These are phyloP conservation scores for Cenchrus purpureus DNA, from an alignment of 176 grass and related monocot genomes.

Conservation along the genomic window DNA sequence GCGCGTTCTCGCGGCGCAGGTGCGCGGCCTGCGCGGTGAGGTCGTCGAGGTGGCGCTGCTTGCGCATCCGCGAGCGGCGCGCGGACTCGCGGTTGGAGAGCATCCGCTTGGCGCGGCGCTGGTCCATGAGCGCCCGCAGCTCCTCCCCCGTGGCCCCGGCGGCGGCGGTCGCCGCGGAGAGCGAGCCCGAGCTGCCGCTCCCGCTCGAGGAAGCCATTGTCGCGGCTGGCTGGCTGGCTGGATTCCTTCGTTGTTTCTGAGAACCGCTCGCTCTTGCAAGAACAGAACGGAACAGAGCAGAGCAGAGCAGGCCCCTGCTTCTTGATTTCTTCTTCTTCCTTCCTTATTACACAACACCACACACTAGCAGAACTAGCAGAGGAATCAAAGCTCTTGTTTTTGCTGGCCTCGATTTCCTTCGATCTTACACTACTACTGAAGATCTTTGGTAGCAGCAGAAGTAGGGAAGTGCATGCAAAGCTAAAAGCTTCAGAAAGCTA, in stretches of 20 bases:
- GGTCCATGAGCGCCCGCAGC: constrained; percentile 67
- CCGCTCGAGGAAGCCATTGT: constrained; percentile 89
- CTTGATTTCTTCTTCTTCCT: constrained; percentile 22
- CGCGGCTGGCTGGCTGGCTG: not conserved
- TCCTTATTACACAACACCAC: not conserved
- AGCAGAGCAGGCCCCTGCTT: not conserved
- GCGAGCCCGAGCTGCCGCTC: constrained; percentile 53
- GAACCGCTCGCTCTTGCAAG: constrained; percentile 35
- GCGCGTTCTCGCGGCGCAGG: constrained; percentile 75
- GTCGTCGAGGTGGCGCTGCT: constrained; percentile 92
- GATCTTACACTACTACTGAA: not conserved
- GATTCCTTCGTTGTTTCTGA: constrained; percentile 2
- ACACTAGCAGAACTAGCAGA: not conserved
- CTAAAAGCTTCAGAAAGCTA: constrained; percentile 29
- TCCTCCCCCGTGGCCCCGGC: constrained; percentile 57
- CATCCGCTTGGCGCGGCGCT: constrained; percentile 81
- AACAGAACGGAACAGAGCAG: not conserved
- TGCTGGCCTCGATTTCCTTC: constrained; percentile 9
- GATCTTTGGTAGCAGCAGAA: constrained; percentile 15
- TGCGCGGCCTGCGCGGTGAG: constrained; percentile 67
- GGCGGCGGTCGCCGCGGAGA: constrained; percentile 48
- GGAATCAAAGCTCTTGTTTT: not conserved
- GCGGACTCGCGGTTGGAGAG: constrained; percentile 92
- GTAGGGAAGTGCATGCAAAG: constrained; percentile 40
- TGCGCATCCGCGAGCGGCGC: constrained; percentile 83